Conservation (phyloP, 2,329 filamentous ascomycete species). For the Beauveria medogensis region DNA sequence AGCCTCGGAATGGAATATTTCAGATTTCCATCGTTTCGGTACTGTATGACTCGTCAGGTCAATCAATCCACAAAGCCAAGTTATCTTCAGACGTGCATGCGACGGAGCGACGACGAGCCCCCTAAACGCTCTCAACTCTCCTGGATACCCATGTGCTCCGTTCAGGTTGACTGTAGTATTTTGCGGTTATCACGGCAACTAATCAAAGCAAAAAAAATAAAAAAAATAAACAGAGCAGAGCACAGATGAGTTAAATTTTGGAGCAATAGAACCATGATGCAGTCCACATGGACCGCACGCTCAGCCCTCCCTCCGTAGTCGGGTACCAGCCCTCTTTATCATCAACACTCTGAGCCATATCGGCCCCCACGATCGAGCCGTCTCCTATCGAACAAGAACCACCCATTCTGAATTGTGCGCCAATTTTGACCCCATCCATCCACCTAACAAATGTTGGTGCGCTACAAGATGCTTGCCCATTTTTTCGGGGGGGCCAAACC, state of each 20-base stretch:
- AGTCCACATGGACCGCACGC: not conserved
- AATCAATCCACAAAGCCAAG: not conserved
- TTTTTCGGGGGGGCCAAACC: not conserved
- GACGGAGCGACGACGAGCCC: not conserved
- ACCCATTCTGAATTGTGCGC: not conserved
- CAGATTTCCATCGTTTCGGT: not conserved
- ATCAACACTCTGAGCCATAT: not conserved
- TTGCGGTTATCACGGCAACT: too few species aligned
- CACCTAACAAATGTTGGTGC: not conserved
- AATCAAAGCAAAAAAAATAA: not conserved
- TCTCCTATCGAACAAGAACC: not conserved
- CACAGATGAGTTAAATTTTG: not conserved
- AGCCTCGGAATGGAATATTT: not conserved
- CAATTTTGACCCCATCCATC: not conserved
- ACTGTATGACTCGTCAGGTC: not conserved
- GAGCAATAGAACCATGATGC: not conserved
- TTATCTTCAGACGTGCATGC: not conserved
- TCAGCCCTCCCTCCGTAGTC: not conserved
- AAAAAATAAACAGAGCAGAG: not conserved
- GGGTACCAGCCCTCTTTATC: not conserved
- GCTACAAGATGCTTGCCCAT: not conserved
- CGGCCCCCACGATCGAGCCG: conserved; percentile 4
- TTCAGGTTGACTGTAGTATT: too few species aligned
- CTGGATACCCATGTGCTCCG: too few species aligned
- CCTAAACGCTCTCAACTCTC: too few species aligned